These are phyloP conservation scores for Ogataea paraovalis DNA, from an alignment of 805 yeast genomes.

Conservation along the genomic window DNA sequence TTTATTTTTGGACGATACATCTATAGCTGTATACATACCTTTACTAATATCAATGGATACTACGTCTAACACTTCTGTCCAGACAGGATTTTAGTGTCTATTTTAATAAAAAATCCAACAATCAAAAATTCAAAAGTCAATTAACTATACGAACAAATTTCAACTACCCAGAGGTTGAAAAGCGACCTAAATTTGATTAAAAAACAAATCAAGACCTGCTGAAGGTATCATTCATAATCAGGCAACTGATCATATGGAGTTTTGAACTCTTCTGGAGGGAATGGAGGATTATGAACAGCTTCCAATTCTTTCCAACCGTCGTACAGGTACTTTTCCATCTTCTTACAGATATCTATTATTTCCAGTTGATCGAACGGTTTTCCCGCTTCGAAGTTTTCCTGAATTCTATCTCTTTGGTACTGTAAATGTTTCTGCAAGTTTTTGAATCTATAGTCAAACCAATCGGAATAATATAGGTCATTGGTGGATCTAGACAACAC, in stretches of 20 bases:
- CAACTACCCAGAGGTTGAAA: too few species aligned
- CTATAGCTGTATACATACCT: too few species aligned
- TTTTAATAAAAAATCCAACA: too few species aligned
- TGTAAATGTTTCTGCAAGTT: constrained; percentile 25
- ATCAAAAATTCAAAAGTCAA: too few species aligned
- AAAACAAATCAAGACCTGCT: too few species aligned
- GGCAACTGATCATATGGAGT: constrained; percentile 21
- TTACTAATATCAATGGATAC: too few species aligned
- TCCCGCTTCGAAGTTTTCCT: constrained; percentile 12
- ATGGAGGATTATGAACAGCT: constrained; percentile 22
- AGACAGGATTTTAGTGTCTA: too few species aligned
- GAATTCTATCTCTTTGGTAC: constrained; percentile 16
- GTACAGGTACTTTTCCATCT: constrained; percentile 27
- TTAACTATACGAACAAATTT: too few species aligned
- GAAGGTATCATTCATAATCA: constrained; percentile 9
- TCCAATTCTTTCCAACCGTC: constrained; percentile 32
- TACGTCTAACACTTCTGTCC: too few species aligned
- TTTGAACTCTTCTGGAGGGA: constrained; percentile 22
- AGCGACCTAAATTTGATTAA: too few species aligned
- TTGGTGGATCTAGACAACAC: constrained; percentile 29
- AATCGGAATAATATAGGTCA: constrained; percentile 31
- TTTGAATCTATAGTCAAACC: constrained; percentile 29
- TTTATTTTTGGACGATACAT: too few species aligned
- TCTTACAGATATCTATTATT: constrained; percentile 24
- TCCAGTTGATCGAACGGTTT: constrained; percentile 27